phyloP scores from a whole-genome alignment of 768 basidiomycete genomes.

The Dentipellis fragilis region DNA sequence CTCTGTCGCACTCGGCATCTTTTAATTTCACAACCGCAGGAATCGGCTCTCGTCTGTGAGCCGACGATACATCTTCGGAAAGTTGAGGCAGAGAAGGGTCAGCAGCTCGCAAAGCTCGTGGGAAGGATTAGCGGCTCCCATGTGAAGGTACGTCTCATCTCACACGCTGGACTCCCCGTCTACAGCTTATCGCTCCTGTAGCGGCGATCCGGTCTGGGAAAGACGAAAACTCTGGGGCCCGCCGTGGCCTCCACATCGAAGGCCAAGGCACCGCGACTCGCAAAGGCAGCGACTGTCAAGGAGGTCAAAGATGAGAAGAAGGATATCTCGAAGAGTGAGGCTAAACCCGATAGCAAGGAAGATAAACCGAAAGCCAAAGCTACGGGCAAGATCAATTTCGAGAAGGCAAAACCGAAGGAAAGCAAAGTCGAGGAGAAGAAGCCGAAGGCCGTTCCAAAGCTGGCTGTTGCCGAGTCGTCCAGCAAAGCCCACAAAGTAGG shows the following conservation, averaged over 20 bases:
- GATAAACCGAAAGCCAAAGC: slow-evolving; percentile 24
- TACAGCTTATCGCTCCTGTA: not conserved
- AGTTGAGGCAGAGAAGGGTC: not conserved
- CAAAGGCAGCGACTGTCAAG: slow-evolving; percentile 4
- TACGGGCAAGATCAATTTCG: slow-evolving; percentile 45
- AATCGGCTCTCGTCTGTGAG: slow-evolving; percentile 28
- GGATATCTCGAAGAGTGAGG: slow-evolving; percentile 9
- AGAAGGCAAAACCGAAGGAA: slow-evolving; percentile 13
- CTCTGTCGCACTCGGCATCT: not conserved
- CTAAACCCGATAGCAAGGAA: slow-evolving; percentile 18
- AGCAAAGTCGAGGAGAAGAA: slow-evolving; percentile 4
- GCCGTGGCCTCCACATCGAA: slow-evolving; percentile 9
- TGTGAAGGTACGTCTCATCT: slow-evolving; percentile 4
- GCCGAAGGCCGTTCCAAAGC: too few relatives aligned
- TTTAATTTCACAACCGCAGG: slow-evolving; percentile 22
- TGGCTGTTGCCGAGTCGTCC: too few relatives aligned
- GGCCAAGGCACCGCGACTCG: slow-evolving; percentile 6
- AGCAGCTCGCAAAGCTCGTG: slow-evolving; percentile 1
- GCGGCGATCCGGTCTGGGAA: not conserved
- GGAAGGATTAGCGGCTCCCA: slow-evolving; percentile 9
- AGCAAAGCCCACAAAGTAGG: too few relatives aligned
- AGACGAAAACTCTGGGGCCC: not conserved
- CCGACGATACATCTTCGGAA: slow-evolving; percentile 9
- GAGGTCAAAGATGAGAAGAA: slow-evolving; percentile 2
- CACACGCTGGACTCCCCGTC: not conserved